Percentiles rank a stretch among this genome's conserved stretches.
These are phyloP conservation scores for Peziza echinospora DNA, from an alignment of 495 filamentous ascomycete genomes.

Conservation along the genomic window DNA sequence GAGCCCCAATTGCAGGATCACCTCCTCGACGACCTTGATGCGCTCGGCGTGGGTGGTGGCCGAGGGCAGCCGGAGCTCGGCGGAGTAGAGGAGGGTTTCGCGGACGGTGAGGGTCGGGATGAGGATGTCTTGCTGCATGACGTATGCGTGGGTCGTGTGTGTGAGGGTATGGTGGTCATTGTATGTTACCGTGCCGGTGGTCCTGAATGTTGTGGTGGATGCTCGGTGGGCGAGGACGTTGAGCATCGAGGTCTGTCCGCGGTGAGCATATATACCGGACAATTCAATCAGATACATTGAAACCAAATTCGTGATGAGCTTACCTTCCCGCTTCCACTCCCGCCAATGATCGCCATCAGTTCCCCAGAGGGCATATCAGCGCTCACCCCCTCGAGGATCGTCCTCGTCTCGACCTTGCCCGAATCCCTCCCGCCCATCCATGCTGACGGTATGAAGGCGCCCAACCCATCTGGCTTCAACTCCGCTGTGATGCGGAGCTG, in stretches of 20 bases:
- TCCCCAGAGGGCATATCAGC: conserved; percentile 37
- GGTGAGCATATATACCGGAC: not conserved
- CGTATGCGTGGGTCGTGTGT: conserved; percentile 40
- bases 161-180: conserved; percentile 32
- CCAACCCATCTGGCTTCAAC: conserved; percentile 17
- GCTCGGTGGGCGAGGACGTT: conserved; percentile 48
- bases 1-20: conserved; percentile 48
- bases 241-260: conserved; percentile 35
- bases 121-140: conserved; percentile 57
- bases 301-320: not conserved
- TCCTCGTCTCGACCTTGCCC: conserved; percentile 18
- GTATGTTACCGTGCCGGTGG: conserved; percentile 33
- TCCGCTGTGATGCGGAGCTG: conserved; percentile 33
- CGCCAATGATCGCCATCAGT: conserved; percentile 50
- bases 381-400: conserved; percentile 32
- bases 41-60: conserved; percentile 36
- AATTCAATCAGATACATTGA: not conserved
- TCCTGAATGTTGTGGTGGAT: conserved; percentile 29
- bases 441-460: conserved; percentile 20
- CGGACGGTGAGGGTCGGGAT: conserved; percentile 48
- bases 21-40: conserved; percentile 40
- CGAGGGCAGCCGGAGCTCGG: conserved; percentile 43
- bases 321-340: conserved; percentile 46
- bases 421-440: conserved; percentile 3
- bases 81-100: conserved; percentile 49